Conservation (phyloP, 768 basidiomycete genomes). For the Pisolithus marmoratus region DNA sequence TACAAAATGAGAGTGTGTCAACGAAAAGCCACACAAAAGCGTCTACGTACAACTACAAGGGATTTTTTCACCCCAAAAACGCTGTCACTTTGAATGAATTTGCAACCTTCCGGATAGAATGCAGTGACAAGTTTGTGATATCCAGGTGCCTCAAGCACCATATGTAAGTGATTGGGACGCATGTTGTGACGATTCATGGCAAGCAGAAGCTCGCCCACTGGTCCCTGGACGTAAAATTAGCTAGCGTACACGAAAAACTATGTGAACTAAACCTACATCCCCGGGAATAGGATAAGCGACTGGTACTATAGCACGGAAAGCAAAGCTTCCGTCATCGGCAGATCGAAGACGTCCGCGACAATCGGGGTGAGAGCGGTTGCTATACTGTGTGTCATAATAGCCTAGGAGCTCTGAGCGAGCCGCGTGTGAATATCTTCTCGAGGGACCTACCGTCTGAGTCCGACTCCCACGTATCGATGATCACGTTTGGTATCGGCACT, state of each 20-base stretch:
- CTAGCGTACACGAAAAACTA: constrained; percentile 2
- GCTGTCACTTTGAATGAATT: constrained; percentile 60
- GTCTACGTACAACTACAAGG: constrained; percentile 58
- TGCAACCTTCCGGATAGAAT: constrained; percentile 67
- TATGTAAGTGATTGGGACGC: constrained; percentile 77
- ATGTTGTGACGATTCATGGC: constrained; percentile 63
- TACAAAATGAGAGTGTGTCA: constrained; percentile 16
- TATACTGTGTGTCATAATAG: constrained; percentile 48
- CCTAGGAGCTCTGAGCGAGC: constrained; percentile 6
- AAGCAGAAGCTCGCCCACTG: constrained; percentile 59
- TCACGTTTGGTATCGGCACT: constrained; percentile 55
- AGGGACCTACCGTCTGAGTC: constrained; percentile 49
- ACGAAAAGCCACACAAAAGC: neutral
- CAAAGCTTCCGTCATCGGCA: constrained; percentile 57
- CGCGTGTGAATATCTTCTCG: constrained; percentile 29
- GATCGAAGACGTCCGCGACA: constrained; percentile 64
- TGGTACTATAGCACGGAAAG: constrained; percentile 67
- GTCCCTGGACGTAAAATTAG: constrained; percentile 40
- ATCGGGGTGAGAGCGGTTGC: constrained; percentile 51
- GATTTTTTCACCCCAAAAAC: constrained; percentile 83
- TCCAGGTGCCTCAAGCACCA: constrained; percentile 65
- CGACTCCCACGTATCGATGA: constrained; percentile 83
- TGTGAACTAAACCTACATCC: constrained; percentile 39
- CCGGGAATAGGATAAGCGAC: constrained; percentile 70
- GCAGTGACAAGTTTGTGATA: constrained; percentile 71